Conservation (phyloP, 2,329 filamentous ascomycete genomes). For the Pyrenophora teres region DNA sequence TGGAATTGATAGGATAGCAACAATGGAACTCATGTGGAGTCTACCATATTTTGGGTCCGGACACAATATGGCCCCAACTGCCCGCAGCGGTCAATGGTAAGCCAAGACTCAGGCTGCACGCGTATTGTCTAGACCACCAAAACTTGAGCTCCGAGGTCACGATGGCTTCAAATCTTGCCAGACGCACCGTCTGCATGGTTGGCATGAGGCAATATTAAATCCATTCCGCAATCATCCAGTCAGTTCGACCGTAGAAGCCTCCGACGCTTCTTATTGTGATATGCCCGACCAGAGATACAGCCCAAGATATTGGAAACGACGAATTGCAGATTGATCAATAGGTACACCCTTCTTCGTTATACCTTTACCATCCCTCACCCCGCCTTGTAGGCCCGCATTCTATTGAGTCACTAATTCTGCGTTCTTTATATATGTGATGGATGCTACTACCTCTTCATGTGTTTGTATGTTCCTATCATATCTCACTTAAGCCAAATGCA, state of each 20-base stretch:
- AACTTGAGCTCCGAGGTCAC: background rate
- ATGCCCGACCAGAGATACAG: background rate
- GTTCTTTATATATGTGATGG: background rate
- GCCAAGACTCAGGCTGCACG: background rate
- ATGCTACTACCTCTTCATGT: background rate
- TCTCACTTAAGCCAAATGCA: background rate
- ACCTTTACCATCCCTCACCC: background rate
- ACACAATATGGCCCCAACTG: background rate
- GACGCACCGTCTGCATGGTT: too few relatives aligned
- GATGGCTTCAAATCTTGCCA: background rate
- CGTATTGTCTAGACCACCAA: background rate
- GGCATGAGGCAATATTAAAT: too few relatives aligned
- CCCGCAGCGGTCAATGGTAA: background rate
- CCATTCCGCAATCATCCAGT: background rate
- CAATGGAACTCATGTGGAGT: background rate
- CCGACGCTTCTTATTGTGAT: background rate
- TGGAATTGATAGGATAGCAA: background rate
- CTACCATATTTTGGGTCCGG: background rate
- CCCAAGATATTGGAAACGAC: too few relatives aligned
- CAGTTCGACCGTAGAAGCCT: too few relatives aligned
- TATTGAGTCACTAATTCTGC: background rate
- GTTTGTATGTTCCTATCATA: background rate
- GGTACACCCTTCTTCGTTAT: background rate
- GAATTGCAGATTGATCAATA: too few relatives aligned
- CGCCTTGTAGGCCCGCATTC: slow-evolving; percentile 1